Evolutionary conservation across 306 rosid species (phyloP).

Genomic region (Vigna hirtella): DNA sequence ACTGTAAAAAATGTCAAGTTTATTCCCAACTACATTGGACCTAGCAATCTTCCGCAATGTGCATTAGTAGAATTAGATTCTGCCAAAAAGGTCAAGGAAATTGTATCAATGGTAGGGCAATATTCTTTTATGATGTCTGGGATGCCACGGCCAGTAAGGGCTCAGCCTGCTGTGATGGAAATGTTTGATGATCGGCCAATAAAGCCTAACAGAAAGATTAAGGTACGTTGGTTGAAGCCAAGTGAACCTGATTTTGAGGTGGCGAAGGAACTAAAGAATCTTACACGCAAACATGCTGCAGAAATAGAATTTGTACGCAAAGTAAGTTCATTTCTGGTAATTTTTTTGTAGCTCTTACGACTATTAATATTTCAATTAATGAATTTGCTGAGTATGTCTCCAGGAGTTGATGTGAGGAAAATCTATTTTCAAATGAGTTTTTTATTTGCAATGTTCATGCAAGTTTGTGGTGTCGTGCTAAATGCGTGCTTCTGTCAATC

Average conservation of each 20-base stretch:
- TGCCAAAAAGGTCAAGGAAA: conserved; percentile 55
- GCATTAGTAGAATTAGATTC: conserved; percentile 82
- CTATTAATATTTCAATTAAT: background rate
- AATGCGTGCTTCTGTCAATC: background rate
- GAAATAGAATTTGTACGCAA: conserved; percentile 58
- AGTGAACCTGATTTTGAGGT: conserved; percentile 71
- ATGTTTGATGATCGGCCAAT: conserved; percentile 81
- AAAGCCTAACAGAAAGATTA: conserved; percentile 61
- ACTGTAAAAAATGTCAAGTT: conserved; percentile 63
- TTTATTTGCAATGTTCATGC: conserved; percentile 23
- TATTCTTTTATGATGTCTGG: conserved; percentile 87
- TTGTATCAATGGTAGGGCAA: conserved; percentile 46
- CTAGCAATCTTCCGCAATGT: conserved; percentile 54
- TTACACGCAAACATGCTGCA: conserved; percentile 54
- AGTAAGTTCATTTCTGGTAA: conserved; percentile 49
- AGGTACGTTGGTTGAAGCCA: conserved; percentile 62
- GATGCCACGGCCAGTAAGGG: conserved; percentile 88
- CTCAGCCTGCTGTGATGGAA: conserved; percentile 55
- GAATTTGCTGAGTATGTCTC: conserved; percentile 5
- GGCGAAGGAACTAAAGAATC: conserved; percentile 62
- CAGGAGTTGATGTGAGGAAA: conserved; percentile 5
- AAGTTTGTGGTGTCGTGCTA: background rate
- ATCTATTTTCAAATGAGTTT: conserved; percentile 10
- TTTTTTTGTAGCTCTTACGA: conserved; percentile 11
- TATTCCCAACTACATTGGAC: conserved; percentile 70